Evolutionary conservation across 805 yeast genomes (phyloP).

Genomic region (Kluyveromyces wickerhamii): DNA sequence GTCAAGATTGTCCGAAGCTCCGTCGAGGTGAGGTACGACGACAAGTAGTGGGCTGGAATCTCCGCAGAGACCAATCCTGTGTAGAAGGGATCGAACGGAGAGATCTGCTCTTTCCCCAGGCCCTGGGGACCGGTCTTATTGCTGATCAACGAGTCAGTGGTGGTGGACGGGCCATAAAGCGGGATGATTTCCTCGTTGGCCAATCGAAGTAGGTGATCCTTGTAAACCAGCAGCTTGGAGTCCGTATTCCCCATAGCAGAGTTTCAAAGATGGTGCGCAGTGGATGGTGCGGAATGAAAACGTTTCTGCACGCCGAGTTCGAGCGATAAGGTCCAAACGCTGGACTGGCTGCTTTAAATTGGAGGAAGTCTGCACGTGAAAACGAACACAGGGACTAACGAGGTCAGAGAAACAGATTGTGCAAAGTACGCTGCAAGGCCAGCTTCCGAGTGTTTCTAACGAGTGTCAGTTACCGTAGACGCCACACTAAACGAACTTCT

Average conservation of each 20-base stretch:
- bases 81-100: constrained; percentile 5
- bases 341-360: too few species aligned
- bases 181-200: constrained; percentile 35
- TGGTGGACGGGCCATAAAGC: constrained; percentile 9
- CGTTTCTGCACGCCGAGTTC: too few species aligned
- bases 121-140: background rate
- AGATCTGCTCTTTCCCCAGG: background rate
- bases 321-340: too few species aligned
- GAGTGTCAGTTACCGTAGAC: too few species aligned
- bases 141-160: constrained; percentile 2
- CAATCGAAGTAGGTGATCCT: constrained; percentile 52
- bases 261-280: too few species aligned
- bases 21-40: constrained; percentile 34
- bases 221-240: constrained; percentile 48
- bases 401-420: too few species aligned
- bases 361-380: too few species aligned
- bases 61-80: constrained; percentile 2
- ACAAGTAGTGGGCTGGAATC: constrained; percentile 4
- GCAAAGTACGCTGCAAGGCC: too few species aligned
- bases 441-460: too few species aligned
- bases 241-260: constrained; percentile 69
- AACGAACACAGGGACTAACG: too few species aligned
- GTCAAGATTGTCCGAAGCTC: constrained; percentile 58
- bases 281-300: too few species aligned
- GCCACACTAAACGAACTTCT: too few species aligned